Evolutionary conservation across 2,329 filamentous ascomycete species (phyloP).

Genomic region (Endothia cerciana): DNA sequence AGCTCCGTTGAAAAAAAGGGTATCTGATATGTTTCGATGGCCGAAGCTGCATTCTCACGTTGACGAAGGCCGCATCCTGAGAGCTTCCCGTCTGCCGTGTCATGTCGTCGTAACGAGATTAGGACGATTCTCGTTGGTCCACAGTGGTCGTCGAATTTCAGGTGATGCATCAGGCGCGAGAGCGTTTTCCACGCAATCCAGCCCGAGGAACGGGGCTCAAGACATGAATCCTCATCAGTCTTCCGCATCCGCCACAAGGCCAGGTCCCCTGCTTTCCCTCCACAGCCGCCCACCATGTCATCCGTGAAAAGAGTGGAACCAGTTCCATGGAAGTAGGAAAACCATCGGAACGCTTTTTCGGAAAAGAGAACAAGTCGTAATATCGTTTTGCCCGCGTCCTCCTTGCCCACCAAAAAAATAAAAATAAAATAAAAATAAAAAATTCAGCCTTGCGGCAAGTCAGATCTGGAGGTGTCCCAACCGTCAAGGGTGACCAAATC

Average conservation of each 20-base stretch:
- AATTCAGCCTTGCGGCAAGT: conserved; percentile 65
- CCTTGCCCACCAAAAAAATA: conserved; percentile 48
- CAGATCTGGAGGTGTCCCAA: conserved; percentile 60
- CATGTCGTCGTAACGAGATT: conserved; percentile 31
- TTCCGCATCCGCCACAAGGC: conserved; percentile 27
- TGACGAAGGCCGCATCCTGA: conserved; percentile 22
- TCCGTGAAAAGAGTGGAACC: conserved; percentile 40
- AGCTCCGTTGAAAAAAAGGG: conserved; percentile 21
- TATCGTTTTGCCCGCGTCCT: conserved; percentile 49
- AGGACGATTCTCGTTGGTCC: conserved; percentile 31
- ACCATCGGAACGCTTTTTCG: conserved; percentile 42
- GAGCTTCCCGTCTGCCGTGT: conserved; percentile 23
- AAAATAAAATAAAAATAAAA: conserved; percentile 45
- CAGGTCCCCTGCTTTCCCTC: conserved; percentile 17
- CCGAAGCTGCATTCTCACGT: conserved; percentile 25
- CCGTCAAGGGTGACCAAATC: conserved; percentile 54
- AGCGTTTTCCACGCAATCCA: conserved; percentile 14
- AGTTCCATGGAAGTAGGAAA: conserved; percentile 38
- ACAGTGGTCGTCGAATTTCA: conserved; percentile 25
- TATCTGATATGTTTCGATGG: conserved; percentile 30
- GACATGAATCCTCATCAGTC: conserved; percentile 26
- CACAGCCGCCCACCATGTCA: conserved; percentile 23
- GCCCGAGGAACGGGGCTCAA: conserved; percentile 21
- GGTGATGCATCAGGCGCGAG: conserved; percentile 26
- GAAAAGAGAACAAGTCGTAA: conserved; percentile 42